Base-by-base conservation (phyloP, 768 basidiomycete genomes). In the Chiua virens region DNA sequence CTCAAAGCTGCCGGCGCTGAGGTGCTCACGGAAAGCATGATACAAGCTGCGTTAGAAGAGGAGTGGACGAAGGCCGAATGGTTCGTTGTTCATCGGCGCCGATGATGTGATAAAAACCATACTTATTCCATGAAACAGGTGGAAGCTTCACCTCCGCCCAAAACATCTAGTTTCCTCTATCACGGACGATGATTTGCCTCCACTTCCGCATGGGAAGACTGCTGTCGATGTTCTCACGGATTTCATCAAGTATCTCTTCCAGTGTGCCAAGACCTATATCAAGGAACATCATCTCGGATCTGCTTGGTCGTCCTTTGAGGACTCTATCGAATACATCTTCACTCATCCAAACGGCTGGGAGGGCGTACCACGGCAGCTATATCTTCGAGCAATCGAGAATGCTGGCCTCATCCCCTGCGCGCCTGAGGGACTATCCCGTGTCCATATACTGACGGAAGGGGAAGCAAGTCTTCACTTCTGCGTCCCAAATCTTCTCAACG, bases 401-500 rank as follows among this genome's bases (percentile, higher is more conserved):
- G 62, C 67, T 2, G 58, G 60, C 14, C 55, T 66, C 13, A 30
- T 67, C 15, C 50, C 60, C 8, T 22, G 10, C 18, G 49, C 52
- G 4, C 36, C 28, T 1, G 56, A 55, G 36, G 63, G 54, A 1
- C 52, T 44, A 37, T 46, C 51, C 0, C 55, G 59, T 13, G 52
- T 66, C 23, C 57, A 58, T 23, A 53, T 62, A 28, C 38, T 62
- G 15, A 58, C 54, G 15, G 58, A 59, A 25, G 58, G 58, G 15
- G 60, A 61, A 57, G 61, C 61, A 9, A 56, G 55, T 36, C 45
- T 62, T 41, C 58, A 60, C 30, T 62, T 52, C 50, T 81, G 79
- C 38, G 67, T 81, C 21, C 58, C 70, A 32, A 76, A 69, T 41
- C 73, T 75, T n/a, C 25, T 36, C 23, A n/a, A 15, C 8, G 18